Conservation (phyloP, 2,329 filamentous ascomycete species). For the Cladosporium sphaerospermum region DNA sequence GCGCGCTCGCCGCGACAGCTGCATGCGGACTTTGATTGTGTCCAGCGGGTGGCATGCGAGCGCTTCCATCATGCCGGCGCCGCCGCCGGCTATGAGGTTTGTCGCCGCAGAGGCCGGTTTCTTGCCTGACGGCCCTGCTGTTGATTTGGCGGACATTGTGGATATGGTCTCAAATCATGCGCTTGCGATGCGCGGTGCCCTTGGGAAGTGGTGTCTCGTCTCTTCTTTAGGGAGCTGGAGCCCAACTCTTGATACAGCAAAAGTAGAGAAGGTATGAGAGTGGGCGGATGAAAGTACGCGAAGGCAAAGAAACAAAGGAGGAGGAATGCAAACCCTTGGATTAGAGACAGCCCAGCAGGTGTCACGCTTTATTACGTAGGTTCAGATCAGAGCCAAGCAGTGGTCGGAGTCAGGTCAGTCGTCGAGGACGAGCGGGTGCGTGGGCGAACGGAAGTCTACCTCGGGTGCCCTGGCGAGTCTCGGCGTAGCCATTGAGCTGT, state of each 20-base stretch:
- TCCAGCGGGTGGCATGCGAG: conserved; percentile 92
- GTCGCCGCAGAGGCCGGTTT: conserved; percentile 77
- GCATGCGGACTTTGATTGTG: conserved; percentile 99
- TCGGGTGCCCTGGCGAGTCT: background rate
- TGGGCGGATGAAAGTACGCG: background rate
- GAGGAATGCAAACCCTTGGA: background rate
- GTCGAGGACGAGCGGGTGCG: conserved; percentile 4
- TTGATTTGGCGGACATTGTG: conserved; percentile 55
- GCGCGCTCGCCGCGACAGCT: conserved; percentile 80
- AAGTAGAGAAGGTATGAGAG: no score
- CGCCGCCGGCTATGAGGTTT: conserved; percentile 90
- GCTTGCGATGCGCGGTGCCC: background rate
- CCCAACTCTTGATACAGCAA: no score
- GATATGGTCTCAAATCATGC: background rate
- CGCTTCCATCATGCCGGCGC: conserved; percentile 99
- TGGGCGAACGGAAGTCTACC: conserved; percentile 11
- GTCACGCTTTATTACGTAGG: conserved; percentile 7
- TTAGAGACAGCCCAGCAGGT: background rate
- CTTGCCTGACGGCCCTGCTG: conserved; percentile 56
- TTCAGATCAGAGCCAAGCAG: conserved; percentile 4
- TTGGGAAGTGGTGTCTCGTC: background rate
- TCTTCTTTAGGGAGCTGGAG: no score
- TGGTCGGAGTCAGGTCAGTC: background rate
- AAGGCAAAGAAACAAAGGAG: background rate
- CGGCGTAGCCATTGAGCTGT: no score